A percentile compares a stretch with the other conserved stretches of the same genome.
These are phyloP conservation scores for Odontarrhena argentea DNA, from an alignment of 345 rosid species.

Conservation along the genomic window DNA sequence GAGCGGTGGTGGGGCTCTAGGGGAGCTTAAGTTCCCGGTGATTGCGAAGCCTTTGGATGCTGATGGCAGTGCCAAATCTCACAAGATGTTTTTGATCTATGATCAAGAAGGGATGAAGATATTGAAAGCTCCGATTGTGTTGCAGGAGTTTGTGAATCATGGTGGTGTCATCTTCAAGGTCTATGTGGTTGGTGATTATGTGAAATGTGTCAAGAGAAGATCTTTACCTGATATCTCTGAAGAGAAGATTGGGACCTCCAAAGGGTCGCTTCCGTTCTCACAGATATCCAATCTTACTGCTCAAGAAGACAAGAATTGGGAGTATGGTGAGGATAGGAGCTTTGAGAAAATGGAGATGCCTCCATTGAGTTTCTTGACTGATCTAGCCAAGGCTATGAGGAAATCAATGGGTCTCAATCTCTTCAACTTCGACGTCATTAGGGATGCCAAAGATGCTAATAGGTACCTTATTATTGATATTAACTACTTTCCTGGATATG, in stretches of 20 bases:
- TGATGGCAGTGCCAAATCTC: constrained; percentile 56
- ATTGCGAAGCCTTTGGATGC: constrained; percentile 60
- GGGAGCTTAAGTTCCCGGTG: constrained; percentile 52
- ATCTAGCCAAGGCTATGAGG: constrained; percentile 53
- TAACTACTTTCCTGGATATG: constrained; percentile 75
- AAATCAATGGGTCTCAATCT: constrained; percentile 54
- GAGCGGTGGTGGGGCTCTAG: constrained; percentile 34
- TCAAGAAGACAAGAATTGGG: constrained; percentile 28
- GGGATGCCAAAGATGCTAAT: constrained; percentile 52
- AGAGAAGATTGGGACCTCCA: constrained; percentile 45
- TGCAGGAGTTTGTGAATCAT: constrained; percentile 74
- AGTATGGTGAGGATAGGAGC: constrained; percentile 37
- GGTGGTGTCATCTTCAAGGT: constrained; percentile 69
- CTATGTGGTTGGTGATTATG: constrained; percentile 55
- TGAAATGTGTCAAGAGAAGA: constrained; percentile 52
- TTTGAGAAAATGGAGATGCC: constrained; percentile 58
- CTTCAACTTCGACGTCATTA: constrained; percentile 69
- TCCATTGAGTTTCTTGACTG: constrained; percentile 48
- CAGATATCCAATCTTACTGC: constrained; percentile 56
- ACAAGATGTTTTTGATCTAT: constrained; percentile 54
- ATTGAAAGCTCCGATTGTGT: constrained; percentile 48
- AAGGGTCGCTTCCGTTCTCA: constrained; percentile 57
- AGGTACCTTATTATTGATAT: constrained; percentile 61
- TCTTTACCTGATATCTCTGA: constrained; percentile 59
- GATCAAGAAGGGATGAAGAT: constrained; percentile 52